phyloP scores from a whole-genome alignment of 805 yeast genomes.

The Cyberlindnera petersonii region DNA sequence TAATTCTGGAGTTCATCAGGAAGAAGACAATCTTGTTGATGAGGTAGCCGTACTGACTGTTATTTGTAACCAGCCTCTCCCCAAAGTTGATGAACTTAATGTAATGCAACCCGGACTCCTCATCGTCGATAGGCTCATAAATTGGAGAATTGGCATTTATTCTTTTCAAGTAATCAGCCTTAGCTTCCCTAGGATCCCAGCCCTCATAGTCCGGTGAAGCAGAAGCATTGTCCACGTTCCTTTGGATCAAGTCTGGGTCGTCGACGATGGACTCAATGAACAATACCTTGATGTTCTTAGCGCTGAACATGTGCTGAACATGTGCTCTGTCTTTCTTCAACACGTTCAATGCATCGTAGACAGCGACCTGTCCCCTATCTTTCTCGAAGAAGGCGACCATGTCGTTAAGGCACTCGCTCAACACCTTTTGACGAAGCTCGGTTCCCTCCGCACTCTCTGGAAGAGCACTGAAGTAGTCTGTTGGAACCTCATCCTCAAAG shows the following conservation, averaged over 20 bases:
- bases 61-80: slow-evolving; percentile 72
- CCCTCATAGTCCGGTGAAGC: slow-evolving; percentile 82
- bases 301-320: slow-evolving; percentile 50
- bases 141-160: slow-evolving; percentile 62
- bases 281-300: slow-evolving; percentile 65
- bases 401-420: slow-evolving; percentile 63
- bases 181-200: slow-evolving; percentile 73
- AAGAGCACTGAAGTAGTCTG: slow-evolving; percentile 61
- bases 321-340: slow-evolving; percentile 60
- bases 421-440: slow-evolving; percentile 52
- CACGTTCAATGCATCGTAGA: slow-evolving; percentile 94
- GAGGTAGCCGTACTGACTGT: slow-evolving; percentile 82
- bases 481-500: slow-evolving; percentile 49
- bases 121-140: slow-evolving; percentile 63
- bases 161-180: slow-evolving; percentile 70
- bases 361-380: slow-evolving; percentile 89
- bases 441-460: slow-evolving; percentile 47
- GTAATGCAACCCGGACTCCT: slow-evolving; percentile 56
- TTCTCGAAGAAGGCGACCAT: slow-evolving; percentile 65
- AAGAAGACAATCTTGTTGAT: slow-evolving; percentile 89
- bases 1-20: slow-evolving; percentile 84
- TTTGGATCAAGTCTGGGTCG: slow-evolving; percentile 59
- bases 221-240: slow-evolving; percentile 81
- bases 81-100: slow-evolving; percentile 91
- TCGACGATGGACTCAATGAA: slow-evolving; percentile 88